Percentiles rank a stretch among this genome's conserved stretches.
Evolutionary conservation across 2,329 filamentous ascomycete genomes (phyloP).

Genomic region (Pyricularia sp.): DNA sequence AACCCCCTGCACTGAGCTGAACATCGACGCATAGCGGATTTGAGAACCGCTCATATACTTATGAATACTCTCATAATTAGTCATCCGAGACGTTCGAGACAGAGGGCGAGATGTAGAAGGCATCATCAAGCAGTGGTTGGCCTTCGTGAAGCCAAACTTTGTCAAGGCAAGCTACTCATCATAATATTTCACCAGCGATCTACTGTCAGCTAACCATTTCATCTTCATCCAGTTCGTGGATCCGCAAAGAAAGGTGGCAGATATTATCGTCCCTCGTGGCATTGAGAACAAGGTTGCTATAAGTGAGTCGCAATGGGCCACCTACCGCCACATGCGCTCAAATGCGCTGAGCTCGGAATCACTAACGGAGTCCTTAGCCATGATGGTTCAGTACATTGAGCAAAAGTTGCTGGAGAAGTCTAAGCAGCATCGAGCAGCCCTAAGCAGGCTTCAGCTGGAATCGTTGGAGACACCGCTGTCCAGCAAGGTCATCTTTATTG

Average conservation of each 20-base stretch:
- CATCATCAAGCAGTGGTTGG: constrained; percentile 97
- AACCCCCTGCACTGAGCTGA: constrained; percentile 3
- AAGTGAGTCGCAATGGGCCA: constrained; percentile 28
- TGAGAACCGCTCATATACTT: neutral
- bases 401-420: constrained; percentile 83
- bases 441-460: constrained; percentile 65
- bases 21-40: neutral
- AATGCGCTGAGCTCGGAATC: neutral
- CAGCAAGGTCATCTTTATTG: constrained; percentile 62
- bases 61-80: constrained; percentile 27
- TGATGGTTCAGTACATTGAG: constrained; percentile 91
- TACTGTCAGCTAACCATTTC: neutral
- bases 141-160: constrained; percentile 93
- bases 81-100: constrained; percentile 80
- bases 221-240: constrained; percentile 60
- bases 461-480: constrained; percentile 66
- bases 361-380: constrained; percentile 40
- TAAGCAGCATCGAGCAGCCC: constrained; percentile 66
- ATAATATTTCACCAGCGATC: neutral
- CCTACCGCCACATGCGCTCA: neutral
- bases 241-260: constrained; percentile 80
- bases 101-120: constrained; percentile 88
- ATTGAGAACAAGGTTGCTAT: constrained; percentile 94
- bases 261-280: constrained; percentile 90
- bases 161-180: constrained; percentile 47